phyloP scores from a whole-genome alignment of 1,139 yeast genomes.

The Taphrina flavorubra region DNA sequence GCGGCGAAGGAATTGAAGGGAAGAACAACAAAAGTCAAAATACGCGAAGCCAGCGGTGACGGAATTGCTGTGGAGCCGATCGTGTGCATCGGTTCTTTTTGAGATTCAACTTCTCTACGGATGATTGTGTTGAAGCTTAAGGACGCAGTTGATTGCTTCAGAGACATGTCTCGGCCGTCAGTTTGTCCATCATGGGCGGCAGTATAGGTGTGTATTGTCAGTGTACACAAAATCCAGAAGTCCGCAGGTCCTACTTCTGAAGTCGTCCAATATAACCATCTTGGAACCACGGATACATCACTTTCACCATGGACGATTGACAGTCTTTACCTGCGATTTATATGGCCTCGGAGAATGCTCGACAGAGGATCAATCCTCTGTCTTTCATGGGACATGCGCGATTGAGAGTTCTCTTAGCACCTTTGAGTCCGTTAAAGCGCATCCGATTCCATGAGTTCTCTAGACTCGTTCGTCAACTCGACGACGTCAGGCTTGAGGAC shows the following conservation, averaged over 20 bases:
- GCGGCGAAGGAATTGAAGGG: background rate
- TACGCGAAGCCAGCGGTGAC: background rate
- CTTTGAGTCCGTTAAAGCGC: conserved; percentile 32
- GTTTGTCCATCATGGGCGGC: too few relatives aligned
- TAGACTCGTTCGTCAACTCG: conserved; percentile 4
- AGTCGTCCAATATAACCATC: too few relatives aligned
- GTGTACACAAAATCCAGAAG: too few relatives aligned
- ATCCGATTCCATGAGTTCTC: conserved; percentile 24
- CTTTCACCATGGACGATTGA: too few relatives aligned
- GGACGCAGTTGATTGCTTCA: too few relatives aligned
- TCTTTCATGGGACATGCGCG: conserved; percentile 42
- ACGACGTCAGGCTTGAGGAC: conserved; percentile 40
- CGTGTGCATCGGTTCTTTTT: conserved; percentile 6
- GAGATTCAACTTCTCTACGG: background rate
- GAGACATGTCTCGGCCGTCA: too few relatives aligned
- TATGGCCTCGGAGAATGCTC: background rate
- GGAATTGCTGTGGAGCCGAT: conserved; percentile 4
- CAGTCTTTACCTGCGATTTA: too few relatives aligned
- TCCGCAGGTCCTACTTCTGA: too few relatives aligned
- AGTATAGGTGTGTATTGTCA: too few relatives aligned
- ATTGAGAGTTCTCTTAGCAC: conserved; percentile 29
- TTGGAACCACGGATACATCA: too few relatives aligned
- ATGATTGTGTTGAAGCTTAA: background rate
- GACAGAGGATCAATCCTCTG: conserved; percentile 39
- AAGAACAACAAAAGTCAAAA: conserved; percentile 9